These are phyloP conservation scores for Rhizopogon vesiculosus DNA, from an alignment of 768 basidiomycete genomes.

Conservation along the genomic window DNA sequence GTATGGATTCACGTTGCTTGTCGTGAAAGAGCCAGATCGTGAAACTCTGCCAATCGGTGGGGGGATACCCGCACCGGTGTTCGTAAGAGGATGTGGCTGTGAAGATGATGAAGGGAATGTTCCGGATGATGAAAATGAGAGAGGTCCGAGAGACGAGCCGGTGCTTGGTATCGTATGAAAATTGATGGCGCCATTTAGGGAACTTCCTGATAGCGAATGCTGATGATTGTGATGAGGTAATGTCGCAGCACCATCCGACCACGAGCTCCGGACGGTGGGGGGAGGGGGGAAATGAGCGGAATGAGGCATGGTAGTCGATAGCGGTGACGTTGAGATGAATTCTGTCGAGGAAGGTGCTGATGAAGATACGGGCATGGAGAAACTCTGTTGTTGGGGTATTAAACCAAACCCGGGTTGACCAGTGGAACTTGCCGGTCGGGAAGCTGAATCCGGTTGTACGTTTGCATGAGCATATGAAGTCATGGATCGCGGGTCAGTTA, in stretches of 20 bases:
- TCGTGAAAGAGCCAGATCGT: slow-evolving; percentile 53
- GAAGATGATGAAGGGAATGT: slow-evolving; percentile 24
- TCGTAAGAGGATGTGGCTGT: slow-evolving; percentile 17
- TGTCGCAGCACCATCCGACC: slow-evolving; percentile 24
- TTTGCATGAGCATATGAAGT: slow-evolving; percentile 23
- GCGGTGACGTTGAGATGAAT: slow-evolving; percentile 18
- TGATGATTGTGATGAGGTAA: slow-evolving; percentile 26
- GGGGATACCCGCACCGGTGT: slow-evolving; percentile 21
- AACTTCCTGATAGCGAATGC: slow-evolving; percentile 25
- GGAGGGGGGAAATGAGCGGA: slow-evolving; percentile 19
- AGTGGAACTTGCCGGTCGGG: slow-evolving; percentile 30
- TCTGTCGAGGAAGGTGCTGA: slow-evolving; percentile 12
- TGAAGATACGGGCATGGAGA: slow-evolving; percentile 17
- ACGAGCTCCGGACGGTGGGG: slow-evolving; percentile 20
- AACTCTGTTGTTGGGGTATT: slow-evolving; percentile 16
- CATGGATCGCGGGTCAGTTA: slow-evolving; percentile 17
- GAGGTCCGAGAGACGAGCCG: slow-evolving; percentile 22
- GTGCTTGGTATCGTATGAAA: slow-evolving; percentile 31
- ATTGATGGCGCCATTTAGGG: slow-evolving; percentile 19
- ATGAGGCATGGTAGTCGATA: slow-evolving; percentile 17
- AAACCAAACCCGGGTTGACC: slow-evolving; percentile 18
- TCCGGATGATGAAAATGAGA: slow-evolving; percentile 26
- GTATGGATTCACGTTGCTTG: slow-evolving; percentile 36
- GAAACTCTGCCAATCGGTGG: slow-evolving; percentile 49
- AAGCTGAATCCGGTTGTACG: slow-evolving; percentile 21